These are phyloP conservation scores for Diaporthe vaccinii DNA, from an alignment of 2,329 filamentous ascomycete species.

Conservation along the genomic window DNA sequence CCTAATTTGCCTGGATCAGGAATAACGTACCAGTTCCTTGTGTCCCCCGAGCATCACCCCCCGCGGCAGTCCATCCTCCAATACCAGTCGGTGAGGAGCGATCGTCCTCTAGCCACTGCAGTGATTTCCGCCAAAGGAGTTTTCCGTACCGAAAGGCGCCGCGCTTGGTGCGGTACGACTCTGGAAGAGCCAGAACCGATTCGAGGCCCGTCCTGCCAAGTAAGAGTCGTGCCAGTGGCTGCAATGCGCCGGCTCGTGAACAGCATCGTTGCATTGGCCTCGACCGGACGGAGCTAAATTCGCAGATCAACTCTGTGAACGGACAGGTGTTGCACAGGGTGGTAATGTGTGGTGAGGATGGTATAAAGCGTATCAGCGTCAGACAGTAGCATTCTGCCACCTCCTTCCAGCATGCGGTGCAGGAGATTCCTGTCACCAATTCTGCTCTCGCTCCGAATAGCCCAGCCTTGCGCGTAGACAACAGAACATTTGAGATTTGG, in stretches of 20 bases:
- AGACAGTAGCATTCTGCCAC: conserved; percentile 4
- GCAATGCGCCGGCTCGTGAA: neutral
- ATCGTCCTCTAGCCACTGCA: neutral
- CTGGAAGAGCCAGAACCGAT: neutral
- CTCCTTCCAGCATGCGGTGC: neutral
- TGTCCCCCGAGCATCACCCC: conserved; percentile 23
- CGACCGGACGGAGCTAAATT: neutral
- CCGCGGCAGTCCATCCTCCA: conserved; percentile 28
- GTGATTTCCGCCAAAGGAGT: neutral
- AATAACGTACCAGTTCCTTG: conserved; percentile 35
- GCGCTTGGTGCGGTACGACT: conserved; percentile 6
- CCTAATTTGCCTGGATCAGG: conserved; percentile 24
- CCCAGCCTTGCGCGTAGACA: neutral
- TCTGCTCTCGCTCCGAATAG: neutral
- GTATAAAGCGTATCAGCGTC: neutral
- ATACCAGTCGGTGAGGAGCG: conserved; percentile 22
- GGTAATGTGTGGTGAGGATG: neutral
- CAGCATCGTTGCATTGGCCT: neutral
- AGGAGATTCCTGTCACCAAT: neutral
- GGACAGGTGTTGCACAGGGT: neutral
- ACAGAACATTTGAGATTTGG: neutral
- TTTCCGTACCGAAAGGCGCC: neutral
- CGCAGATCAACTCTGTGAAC: neutral
- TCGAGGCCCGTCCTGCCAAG: neutral
- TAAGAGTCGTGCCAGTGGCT: neutral